phyloP scores from a whole-genome alignment of 2,329 filamentous ascomycete genomes.

The Beauveria medogensis region DNA sequence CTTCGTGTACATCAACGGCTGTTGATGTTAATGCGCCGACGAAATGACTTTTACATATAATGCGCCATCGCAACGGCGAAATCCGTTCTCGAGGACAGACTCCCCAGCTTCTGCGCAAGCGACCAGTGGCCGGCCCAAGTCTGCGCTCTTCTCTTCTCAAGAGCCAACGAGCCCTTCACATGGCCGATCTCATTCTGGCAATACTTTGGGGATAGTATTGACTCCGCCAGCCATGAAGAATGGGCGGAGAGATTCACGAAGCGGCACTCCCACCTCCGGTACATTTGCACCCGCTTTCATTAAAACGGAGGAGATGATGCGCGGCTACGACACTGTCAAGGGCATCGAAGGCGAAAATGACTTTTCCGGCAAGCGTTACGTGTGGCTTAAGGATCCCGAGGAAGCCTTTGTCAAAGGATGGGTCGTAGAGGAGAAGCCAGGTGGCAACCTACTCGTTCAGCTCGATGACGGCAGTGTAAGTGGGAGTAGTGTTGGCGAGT shows the following conservation, averaged over 20 bases:
- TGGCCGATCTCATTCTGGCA: constrained; percentile 61
- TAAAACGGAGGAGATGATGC: constrained; percentile 69
- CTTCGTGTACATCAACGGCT: constrained; percentile 16
- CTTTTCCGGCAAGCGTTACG: constrained; percentile 96
- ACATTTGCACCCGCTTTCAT: constrained; percentile 98
- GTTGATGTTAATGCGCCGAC: constrained; percentile 19
- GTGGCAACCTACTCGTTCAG: constrained; percentile 69
- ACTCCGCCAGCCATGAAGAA: constrained; percentile 33
- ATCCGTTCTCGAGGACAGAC: constrained; percentile 65
- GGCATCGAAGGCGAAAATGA: constrained; percentile 96
- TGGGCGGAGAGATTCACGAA: constrained; percentile 53
- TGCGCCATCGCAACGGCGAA: constrained; percentile 57
- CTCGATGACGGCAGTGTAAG: constrained; percentile 85
- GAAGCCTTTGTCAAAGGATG: constrained; percentile 87
- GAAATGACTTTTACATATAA: constrained; percentile 29
- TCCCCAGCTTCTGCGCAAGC: constrained; percentile 57
- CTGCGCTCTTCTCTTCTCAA: constrained; percentile 54
- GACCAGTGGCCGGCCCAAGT: constrained; percentile 58
- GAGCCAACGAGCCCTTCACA: constrained; percentile 43
- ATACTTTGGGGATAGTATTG: constrained; percentile 36
- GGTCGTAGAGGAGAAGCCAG: constrained; percentile 73
- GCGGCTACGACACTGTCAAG: constrained; percentile 46
- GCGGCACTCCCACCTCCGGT: constrained; percentile 55
- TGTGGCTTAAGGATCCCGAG: constrained; percentile 87
- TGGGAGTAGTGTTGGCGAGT: constrained; percentile 13